Base-by-base conservation (phyloP, 805 yeast genomes). In the Priceomyces medius region DNA sequence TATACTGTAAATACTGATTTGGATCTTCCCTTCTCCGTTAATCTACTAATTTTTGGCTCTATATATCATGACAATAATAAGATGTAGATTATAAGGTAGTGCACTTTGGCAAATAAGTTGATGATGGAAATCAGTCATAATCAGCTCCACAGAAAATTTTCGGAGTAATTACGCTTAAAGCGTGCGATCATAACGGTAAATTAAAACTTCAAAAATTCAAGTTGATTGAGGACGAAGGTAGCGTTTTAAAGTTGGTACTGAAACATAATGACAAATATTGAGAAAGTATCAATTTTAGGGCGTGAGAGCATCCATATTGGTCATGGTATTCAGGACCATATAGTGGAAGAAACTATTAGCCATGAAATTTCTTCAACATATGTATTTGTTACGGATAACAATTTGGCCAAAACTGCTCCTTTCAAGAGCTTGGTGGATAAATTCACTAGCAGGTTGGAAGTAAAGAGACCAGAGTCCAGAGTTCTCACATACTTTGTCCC, bases 251-350 rank as follows among this genome's bases (percentile, higher is more conserved):
- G 40, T 21, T 21, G 24, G 9, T 21, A 21, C 24, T 21, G 24
- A 21, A 21, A 21, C 24, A 31, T 20, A 45, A 51, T 59, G 55
- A 44, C 55, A 17, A 23, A 38, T 27, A 66, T 71, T 36, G 60
- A 67, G 43, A 84, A 79, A 59, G 89, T 88, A 37, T 68, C 80
- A 41, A 90, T 90, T 55, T 76, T 93, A 54, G 96, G 96, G 13
- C 66, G 78, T 47, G 89, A 89, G 41, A 73, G 84, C 43, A 88
- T 93, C 65, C 95, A 88, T 63, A 89, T 93, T 46, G 99, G 99
- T 27, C 88, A 82, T 68, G 78, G 83, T 40, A 81, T 90, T 51
- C 81, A 79, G 51, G 72, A 76, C 44, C 90, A 87, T 54, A 81
- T 91, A 41, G 85, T 88, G 43, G 61, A 71, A 6, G 87, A 86